Base-by-base conservation (phyloP, 768 basidiomycete species). In the Lentinula aciculospora region DNA sequence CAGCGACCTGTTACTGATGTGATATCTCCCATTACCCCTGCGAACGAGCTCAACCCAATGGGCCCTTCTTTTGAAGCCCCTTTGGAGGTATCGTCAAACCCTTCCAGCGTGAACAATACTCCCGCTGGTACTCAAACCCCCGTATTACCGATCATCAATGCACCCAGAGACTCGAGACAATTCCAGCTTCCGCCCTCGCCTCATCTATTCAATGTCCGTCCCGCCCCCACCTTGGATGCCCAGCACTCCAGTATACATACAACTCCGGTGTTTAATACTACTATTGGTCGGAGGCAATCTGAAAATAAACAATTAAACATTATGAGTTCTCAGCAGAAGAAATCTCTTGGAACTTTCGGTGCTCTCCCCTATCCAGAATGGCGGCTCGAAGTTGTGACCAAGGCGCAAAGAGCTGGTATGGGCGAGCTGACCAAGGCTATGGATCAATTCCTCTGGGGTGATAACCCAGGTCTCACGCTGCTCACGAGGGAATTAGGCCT, bases 321-420 rank as follows among this genome's bases (percentile, higher is more conserved):
- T 17, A 5, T 29, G 21, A 56, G 36, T 34, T 47, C 56, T n/a
- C 13, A n/a, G 45, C 34, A 32, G 32, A 48, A 48, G 21, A 40
- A 47, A 3, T 27, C 27, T 4, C 25, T 32, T 19, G 44, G 32
- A n/a, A 63, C 65, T 13, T 70, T 74, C 17, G 72, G 74, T 3
- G 74, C 79, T 0, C 66, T 85, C 1, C 80, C 79, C 0, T 88
- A 85, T 66, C 87, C 87, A 0, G 86, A 87, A 61, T 89, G 87
- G 87, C 79, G 86, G 0, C 63, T 72, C 0, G 73, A 74, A 2
- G 64, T 83, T 0, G 73, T 81, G 1, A 70, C 74, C 39, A 74
- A 77, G 40, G 86, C 86, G 0, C 76, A 78, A 10, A 74, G 75
- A 28, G 80, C 84, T 12, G 84, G 85, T 0, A 70, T 85, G 66